Evolutionary conservation across 2,329 filamentous ascomycete genomes (phyloP).

Genomic region (Aspergillus glaucus): DNA sequence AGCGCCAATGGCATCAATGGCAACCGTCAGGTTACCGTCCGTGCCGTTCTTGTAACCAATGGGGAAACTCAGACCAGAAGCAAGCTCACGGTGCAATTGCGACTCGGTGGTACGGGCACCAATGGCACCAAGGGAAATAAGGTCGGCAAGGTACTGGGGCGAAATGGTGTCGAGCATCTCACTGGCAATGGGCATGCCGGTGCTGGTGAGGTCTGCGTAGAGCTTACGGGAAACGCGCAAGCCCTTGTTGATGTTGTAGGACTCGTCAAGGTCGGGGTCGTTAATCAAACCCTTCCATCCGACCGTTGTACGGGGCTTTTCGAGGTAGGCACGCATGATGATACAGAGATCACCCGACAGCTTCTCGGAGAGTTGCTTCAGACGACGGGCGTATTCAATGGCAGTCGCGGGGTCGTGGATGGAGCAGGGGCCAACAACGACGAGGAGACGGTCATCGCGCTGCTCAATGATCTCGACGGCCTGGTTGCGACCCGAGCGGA

Average conservation of each 20-base stretch:
- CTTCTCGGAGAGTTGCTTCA: constrained; percentile 71
- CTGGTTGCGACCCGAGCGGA: constrained; percentile 44
- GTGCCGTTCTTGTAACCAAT: constrained; percentile 99
- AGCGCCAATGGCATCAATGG: constrained; percentile 91
- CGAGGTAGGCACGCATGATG: constrained; percentile 97
- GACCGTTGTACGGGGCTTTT: constrained; percentile 96
- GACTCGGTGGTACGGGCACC: constrained; percentile 94
- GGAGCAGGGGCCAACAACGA: constrained; percentile 92
- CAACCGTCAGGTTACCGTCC: constrained; percentile 81
- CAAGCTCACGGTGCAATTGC: constrained; percentile 92
- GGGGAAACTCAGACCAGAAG: constrained; percentile 90
- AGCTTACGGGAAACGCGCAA: constrained; percentile 85
- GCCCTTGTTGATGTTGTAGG: constrained; percentile 98
- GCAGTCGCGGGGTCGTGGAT: constrained; percentile 90
- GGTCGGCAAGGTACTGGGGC: constrained; percentile 92
- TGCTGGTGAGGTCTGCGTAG: constrained; percentile 80
- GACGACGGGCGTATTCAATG: constrained; percentile 75
- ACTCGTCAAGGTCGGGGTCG: constrained; percentile 94
- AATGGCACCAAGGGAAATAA: constrained; percentile 92
- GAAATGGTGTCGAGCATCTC: constrained; percentile 99
- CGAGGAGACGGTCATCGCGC: constrained; percentile 77
- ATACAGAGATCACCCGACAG: constrained; percentile 79
- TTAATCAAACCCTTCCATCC: constrained; percentile 99
- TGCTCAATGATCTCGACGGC: constrained; percentile 68
- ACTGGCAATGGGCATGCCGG: constrained; percentile 88